Conservation (phyloP, 305 asterid genomes). For the Galium porrigens region DNA sequence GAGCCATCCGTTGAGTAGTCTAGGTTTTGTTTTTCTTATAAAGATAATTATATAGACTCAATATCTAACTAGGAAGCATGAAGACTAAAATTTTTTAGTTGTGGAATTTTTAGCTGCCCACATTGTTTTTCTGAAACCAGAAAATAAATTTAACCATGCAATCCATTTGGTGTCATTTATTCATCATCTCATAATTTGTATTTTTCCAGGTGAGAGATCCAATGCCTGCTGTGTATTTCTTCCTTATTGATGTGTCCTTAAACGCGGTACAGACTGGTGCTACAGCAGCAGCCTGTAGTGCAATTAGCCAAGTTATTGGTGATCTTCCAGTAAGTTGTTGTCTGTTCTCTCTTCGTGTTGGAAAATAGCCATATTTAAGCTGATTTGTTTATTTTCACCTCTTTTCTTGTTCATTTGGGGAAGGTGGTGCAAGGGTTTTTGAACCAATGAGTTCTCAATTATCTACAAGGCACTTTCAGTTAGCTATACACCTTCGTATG, state of each 20-base stretch:
- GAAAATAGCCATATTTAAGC: neutral
- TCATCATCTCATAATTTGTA: neutral
- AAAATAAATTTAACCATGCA: neutral
- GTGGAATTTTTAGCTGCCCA: slow-evolving; percentile 1
- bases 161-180: neutral
- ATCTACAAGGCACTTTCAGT: neutral
- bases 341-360: neutral
- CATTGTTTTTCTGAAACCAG: neutral
- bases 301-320: slow-evolving; percentile 77
- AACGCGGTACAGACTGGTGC: slow-evolving; percentile 95
- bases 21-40: neutral
- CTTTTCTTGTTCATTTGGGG: neutral
- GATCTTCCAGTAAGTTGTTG: slow-evolving; percentile 84
- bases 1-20: neutral
- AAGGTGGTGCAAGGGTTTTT: neutral
- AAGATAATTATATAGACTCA: neutral
- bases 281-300: slow-evolving; percentile 93
- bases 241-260: slow-evolving; percentile 88
- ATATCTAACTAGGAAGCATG: neutral
- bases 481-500: too few relatives aligned
- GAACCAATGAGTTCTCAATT: neutral
- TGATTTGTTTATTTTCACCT: neutral
- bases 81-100: neutral
- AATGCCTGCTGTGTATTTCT: slow-evolving; percentile 91
- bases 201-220: slow-evolving; percentile 84